Evolutionary conservation across 2,329 filamentous ascomycete species (phyloP), one percentile per base, ranked within the genome.

Genomic region (Fusarium luffae): DNA sequence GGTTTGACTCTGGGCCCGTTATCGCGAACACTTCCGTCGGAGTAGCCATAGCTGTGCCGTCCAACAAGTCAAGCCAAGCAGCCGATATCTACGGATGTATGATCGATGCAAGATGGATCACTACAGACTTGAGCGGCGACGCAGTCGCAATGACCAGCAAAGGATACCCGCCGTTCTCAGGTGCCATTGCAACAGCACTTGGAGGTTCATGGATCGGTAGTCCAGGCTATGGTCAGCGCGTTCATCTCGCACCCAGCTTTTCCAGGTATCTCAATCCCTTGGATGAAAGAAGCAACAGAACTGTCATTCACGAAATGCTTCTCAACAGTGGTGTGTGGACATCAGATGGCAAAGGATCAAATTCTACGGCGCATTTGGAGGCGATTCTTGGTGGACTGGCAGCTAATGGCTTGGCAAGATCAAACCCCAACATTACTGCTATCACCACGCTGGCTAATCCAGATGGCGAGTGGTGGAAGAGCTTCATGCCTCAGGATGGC

Each of bases 81-180:
- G 48, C 63, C 7, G 67, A 72, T 18, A n/a, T 72, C 2, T 72
- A 72, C 6, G 69, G 70, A 2, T 72, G 70, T 14, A 69, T 66
- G 70, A 56, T 72, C 3, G 70, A 72, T 21, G 70, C 69, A 1
- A 37, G 69, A 30, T 72, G 70, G 67, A 51, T 57, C 3, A 47
- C 43, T 1, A 44, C 69, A 7, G 69, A 71, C 1, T 42, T 72
- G 28, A 71, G 64, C 3, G 67, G 67, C 0, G 67, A 71, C 4
- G 51, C 67, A 19, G 70, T 72, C 7, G 59, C 67, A 9, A 41
- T 69, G 18, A 57, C 67, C 9, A 63, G 63, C 4, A 64, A 69
- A 28, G 70, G 69, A n/a, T 56, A 59, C 5, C 59, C 69, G 0
- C 66, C 70, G 7, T 68, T 63, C 42, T 68, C 69, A 1, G 69